Evolutionary conservation across 1,284 basidiomycete genomes (phyloP).

Genomic region (Porodaedalea pini): DNA sequence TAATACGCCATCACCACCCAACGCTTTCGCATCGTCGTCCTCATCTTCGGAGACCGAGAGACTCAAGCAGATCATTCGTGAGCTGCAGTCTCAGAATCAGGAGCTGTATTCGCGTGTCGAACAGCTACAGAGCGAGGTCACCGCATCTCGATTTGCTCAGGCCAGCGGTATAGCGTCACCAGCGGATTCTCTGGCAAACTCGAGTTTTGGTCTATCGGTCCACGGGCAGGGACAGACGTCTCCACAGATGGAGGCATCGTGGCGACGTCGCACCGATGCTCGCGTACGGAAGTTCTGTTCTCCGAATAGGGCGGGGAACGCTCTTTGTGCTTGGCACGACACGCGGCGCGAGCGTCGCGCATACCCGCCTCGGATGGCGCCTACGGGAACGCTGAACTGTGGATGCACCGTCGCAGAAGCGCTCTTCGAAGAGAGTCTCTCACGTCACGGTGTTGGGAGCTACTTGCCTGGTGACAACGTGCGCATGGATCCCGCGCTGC

Average conservation of each 20-base stretch:
- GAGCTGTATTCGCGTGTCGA: constrained; percentile 10
- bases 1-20: constrained; percentile 15
- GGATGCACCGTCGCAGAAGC: constrained; percentile 79
- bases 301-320: constrained; percentile 78
- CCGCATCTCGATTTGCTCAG: constrained; percentile 12
- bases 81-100: constrained; percentile 14
- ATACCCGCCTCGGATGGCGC: constrained; percentile 77
- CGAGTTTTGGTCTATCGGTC: not conserved
- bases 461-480: constrained; percentile 79
- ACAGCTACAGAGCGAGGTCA: constrained; percentile 15
- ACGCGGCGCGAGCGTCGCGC: constrained; percentile 73
- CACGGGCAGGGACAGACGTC: not conserved
- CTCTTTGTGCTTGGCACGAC: constrained; percentile 83
- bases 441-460: constrained; percentile 72
- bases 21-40: constrained; percentile 1
- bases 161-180: constrained; percentile 7
- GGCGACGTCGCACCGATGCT: constrained; percentile 66
- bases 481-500: constrained; percentile 79
- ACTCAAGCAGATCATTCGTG: not conserved
- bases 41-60: constrained; percentile 10
- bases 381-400: constrained; percentile 71
- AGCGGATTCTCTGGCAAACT: not conserved
- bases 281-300: constrained; percentile 72
- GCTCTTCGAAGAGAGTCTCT: constrained; percentile 76
- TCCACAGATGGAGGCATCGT: constrained; percentile 34